Base-by-base conservation (phyloP, 2,329 filamentous ascomycete species). In the Xylaria sp. region DNA sequence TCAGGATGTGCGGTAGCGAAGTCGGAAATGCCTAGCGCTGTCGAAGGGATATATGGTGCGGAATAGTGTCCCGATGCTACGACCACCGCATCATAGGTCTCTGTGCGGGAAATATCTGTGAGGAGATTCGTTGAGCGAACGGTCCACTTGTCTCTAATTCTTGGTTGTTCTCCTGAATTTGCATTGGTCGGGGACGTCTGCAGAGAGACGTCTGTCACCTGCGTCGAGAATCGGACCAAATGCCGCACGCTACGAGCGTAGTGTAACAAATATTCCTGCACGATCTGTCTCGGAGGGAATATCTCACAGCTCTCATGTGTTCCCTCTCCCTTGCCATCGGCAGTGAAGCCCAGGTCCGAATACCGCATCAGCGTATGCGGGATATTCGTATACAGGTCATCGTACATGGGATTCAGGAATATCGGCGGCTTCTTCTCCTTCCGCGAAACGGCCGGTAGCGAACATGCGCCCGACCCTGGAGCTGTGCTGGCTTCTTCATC, bases 371-470 rank as follows among this genome's bases (percentile, higher is more conserved):
- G 78, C 0, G 85, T 83, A 67, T 91, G 88, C 0, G 94, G 92
- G 56, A 97, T 94, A 78, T 98, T 98, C 25, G 94, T 94, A 75
- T 97, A 91, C 18, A 97, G 83, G 28, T 86, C 82, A 56, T 93
- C 89, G 78, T 97, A 97, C 80, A 97, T 88, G 3, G 94, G 92
- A 20, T 92, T 93, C n/a, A 93, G 84, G 75, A 95, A 97, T 2
- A 89, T 79, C 6, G 91, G 86, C 0, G 86, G 76, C 9, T 70
- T 57, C 66, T 52, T 72, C 53, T 70, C 60, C 15, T 39, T 64
- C 34, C 43, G 60, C 23, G 68, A 50, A 0, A 64, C 25, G 1
- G 68, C 25, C 18, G 60, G 70, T 25, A 68, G 32, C 25, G 61
- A 65, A 41, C 70, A 71, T 4, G 66, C 64, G 12, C 70, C 70